A percentile compares a stretch with the other conserved stretches of the same genome.
Conservation (phyloP, 768 basidiomycete species). For the Macrocybe gigantea region DNA sequence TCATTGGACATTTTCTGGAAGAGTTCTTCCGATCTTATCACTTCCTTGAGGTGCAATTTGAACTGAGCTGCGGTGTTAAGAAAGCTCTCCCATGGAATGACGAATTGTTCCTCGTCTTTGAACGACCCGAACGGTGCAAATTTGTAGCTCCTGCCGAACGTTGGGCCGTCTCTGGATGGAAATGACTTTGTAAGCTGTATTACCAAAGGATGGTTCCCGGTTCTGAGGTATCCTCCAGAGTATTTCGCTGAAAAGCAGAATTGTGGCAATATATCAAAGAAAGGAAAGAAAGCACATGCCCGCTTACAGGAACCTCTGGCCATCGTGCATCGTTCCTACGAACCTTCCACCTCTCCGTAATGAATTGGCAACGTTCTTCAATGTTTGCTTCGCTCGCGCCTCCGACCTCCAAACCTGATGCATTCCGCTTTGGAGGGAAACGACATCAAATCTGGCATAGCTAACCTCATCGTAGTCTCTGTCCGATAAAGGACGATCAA, state of each 20-base stretch:
- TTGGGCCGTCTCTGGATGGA: neutral
- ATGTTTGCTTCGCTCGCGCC: neutral
- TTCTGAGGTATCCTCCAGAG: too few species aligned
- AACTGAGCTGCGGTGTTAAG: neutral
- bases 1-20: neutral
- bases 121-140: neutral
- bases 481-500: neutral
- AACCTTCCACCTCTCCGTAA: neutral
- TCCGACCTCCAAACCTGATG: neutral
- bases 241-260: too few species aligned
- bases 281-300: too few species aligned
- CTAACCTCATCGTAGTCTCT: neutral
- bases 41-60: neutral
- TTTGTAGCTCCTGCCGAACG: neutral
- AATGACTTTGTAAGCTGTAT: neutral
- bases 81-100: neutral
- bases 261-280: too few species aligned
- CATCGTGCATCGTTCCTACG: neutral
- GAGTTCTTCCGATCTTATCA: neutral
- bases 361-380: neutral
- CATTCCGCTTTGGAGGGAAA: neutral
- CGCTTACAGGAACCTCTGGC: neutral
- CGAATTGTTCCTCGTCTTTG: neutral
- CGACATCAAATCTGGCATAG: neutral
- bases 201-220: neutral